Base-by-base conservation (phyloP, 441 rosid species). In the Populus trichocarpa region DNA sequence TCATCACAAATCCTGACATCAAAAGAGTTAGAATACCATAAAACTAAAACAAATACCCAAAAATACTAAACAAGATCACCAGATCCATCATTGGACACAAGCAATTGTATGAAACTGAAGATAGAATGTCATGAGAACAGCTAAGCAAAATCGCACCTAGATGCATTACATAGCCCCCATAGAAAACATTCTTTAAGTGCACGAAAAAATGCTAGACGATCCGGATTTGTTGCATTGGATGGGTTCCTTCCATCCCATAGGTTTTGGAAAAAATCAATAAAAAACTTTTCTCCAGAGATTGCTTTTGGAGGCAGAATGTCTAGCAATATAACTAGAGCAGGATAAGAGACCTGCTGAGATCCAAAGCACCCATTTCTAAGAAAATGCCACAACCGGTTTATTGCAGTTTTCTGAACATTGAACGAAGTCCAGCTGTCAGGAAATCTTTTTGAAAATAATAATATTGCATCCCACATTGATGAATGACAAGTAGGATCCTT, bases 321-420 rank as follows among this genome's bases (percentile, higher is more conserved):
- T 67, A 96, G 86, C 83, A 91, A 91, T 75, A 94, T 83, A 81
- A 96, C 81, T 79, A 94, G 81, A 72, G 97, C 96, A 40, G 97
- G 99, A 90, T 94, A 96, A 75, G 99, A 96, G 81, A 91, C 89
- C 85, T 81, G 90, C 83, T 89, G 91, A 79, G 99, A 94, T 65
- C 95, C 97, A 84, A 87, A 96, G 83, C 98, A 96, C 57, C 97
- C 97, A 77, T 85, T 90, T 84, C 83, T 87, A 73, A 96, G 92
- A 86, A 96, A 96, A 87, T 88, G 84, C 95, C 95, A 93, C 61
- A 91, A 85, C 59, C 84, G 88, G 73, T 82, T 90, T 23, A 94
- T 80, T 65, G 93, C 85, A 77, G 83, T 81, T 84, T 92, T 94
- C 83, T 94, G 93, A 83, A 87, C 85, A 80, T 94, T 92, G 78